These are phyloP conservation scores for Talaromyces piceae DNA, from an alignment of 2,329 filamentous ascomycete species.

Conservation along the genomic window DNA sequence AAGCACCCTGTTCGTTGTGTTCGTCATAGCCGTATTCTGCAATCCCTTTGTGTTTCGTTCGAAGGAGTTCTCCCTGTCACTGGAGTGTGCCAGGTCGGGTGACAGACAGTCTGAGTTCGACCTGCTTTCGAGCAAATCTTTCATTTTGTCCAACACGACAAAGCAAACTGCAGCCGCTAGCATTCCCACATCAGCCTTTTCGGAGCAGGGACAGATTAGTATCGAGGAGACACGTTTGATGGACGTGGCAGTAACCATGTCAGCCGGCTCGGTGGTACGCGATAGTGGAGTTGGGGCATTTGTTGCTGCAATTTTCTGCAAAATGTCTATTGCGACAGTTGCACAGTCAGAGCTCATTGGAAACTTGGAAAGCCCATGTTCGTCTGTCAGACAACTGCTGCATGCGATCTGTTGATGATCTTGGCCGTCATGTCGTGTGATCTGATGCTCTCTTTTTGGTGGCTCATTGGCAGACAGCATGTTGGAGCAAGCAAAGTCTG, in stretches of 20 bases:
- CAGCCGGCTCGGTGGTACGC: background rate
- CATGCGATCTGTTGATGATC: background rate
- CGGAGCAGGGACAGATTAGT: background rate
- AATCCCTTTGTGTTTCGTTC: no score
- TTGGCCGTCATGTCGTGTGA: background rate
- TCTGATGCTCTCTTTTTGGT: background rate
- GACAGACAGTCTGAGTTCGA: no score
- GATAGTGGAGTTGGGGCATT: background rate
- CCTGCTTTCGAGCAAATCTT: background rate
- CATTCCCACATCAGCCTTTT: background rate
- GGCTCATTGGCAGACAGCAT: background rate
- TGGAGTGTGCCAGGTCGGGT: background rate
- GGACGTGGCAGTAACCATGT: background rate
- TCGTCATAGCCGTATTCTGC: no score
- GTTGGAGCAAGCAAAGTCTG: background rate
- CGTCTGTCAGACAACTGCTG: background rate
- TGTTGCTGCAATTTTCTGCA: background rate
- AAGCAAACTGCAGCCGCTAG: background rate
- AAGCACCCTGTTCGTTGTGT: no score
- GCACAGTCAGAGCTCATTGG: background rate
- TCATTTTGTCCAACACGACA: background rate
- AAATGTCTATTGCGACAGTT: background rate
- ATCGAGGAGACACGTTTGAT: slow-evolving; percentile 1
- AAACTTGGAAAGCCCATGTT: background rate
- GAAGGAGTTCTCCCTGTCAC: background rate